A percentile compares a stretch with the other conserved stretches of the same genome.
These are phyloP conservation scores for Venturia nashicola DNA, from an alignment of 2,329 filamentous ascomycete genomes.

Conservation along the genomic window DNA sequence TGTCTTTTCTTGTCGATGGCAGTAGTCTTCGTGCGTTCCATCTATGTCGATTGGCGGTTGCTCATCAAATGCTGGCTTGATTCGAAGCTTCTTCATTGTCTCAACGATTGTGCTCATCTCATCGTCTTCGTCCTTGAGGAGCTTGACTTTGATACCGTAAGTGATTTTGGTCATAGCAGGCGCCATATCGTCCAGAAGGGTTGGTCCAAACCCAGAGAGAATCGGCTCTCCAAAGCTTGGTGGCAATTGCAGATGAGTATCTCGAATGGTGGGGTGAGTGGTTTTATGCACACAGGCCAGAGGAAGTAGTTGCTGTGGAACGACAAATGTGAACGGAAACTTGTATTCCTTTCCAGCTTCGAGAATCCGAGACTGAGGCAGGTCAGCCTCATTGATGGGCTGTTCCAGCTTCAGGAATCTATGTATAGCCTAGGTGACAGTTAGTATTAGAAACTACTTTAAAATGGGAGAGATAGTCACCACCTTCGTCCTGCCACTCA, in stretches of 20 bases:
- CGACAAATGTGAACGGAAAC: constrained; percentile 52
- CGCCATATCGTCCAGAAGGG: constrained; percentile 46
- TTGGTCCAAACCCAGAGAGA: constrained; percentile 36
- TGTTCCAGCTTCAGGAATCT: constrained; percentile 51
- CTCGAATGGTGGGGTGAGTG: constrained; percentile 37
- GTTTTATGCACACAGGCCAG: constrained; percentile 44
- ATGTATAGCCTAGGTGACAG: constrained; percentile 31
- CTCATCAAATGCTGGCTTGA: constrained; percentile 47
- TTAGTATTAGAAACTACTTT: too few relatives aligned
- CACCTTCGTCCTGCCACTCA: constrained; percentile 33
- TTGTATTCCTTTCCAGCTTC: constrained; percentile 42
- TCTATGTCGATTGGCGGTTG: constrained; percentile 42
- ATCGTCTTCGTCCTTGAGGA: constrained; percentile 28
- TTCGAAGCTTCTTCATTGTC: constrained; percentile 42
- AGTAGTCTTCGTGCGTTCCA: constrained; percentile 30
- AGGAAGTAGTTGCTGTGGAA: constrained; percentile 48
- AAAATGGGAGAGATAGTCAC: too few relatives aligned
- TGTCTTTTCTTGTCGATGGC: constrained; percentile 44
- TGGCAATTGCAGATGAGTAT: constrained; percentile 46
- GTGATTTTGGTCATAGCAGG: constrained; percentile 50
- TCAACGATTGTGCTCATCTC: constrained; percentile 33
- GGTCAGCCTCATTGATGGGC: constrained; percentile 40
- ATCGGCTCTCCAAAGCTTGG: constrained; percentile 49
- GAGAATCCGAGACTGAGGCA: constrained; percentile 43
- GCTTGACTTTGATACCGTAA: constrained; percentile 41